Evolutionary conservation across 2,329 filamentous ascomycete species (phyloP).

Genomic region (Rosellinia necatrix): DNA sequence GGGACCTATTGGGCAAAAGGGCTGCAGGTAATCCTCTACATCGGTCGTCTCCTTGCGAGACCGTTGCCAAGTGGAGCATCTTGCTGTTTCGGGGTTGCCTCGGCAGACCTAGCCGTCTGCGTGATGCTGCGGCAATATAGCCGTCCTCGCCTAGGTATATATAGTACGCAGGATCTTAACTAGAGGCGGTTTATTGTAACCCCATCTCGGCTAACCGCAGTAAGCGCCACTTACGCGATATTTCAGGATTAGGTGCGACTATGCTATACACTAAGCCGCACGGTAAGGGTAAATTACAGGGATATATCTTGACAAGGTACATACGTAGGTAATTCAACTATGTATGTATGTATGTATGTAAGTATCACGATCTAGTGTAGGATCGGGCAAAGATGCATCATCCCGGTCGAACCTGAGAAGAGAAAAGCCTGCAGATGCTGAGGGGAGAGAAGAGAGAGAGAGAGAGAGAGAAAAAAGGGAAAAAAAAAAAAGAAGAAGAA

Average conservation of each 20-base stretch:
- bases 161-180: background rate
- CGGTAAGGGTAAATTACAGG: constrained; percentile 14
- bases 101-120: constrained; percentile 1
- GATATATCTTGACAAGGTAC: constrained; percentile 12
- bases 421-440: constrained; percentile 12
- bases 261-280: constrained; percentile 11
- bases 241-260: background rate
- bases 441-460: background rate
- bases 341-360: background rate
- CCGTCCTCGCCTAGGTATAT: constrained; percentile 18
- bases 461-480: constrained; percentile 2
- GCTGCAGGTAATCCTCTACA: background rate
- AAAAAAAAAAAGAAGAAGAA: too few relatives aligned
- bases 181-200: background rate
- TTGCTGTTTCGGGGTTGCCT: constrained; percentile 7
- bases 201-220: constrained; percentile 16
- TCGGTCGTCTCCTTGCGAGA: background rate
- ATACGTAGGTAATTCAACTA: background rate
- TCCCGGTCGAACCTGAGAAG: constrained; percentile 15
- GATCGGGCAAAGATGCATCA: constrained; percentile 7
- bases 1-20: constrained; percentile 16
- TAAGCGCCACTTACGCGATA: constrained; percentile 21
- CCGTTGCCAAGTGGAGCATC: constrained; percentile 8
- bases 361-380: constrained; percentile 15
- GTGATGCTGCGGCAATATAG: constrained; percentile 9